Evolutionary conservation across 2,329 filamentous ascomycete species (phyloP), one percentile per base, ranked within the genome.

Genomic region (Aspergillus proliferans): DNA sequence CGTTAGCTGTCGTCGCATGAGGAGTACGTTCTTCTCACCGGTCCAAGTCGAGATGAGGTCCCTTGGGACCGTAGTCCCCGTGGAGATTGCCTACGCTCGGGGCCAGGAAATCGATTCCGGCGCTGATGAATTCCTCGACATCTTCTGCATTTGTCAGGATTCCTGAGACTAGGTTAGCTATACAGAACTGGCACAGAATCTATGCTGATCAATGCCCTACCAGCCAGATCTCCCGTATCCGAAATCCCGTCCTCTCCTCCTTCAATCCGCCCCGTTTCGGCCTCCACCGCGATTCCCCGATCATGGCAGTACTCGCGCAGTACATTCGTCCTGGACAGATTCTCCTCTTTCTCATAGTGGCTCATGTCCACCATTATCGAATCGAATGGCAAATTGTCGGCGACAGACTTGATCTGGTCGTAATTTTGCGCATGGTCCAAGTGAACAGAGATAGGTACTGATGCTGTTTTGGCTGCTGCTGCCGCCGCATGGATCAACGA

Each of bases 281-380:
- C 83, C 62, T 87, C 83, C 1, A 82, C 82, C 1, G 81, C 76
- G 51, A 86, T 85, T 1, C 81, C 79, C 41, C 77, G 72, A 49
- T 71, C 78, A 60, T 85, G 78, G 61, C 83, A 84, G 62, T 81
- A 80, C 40, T 69, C 67, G 6, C 80, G 80, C 47, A 86, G 67
- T 54, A 83, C 78, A 41, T 71, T 72, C 18, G 83, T 87, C 62
- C 78, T 76, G 14, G 72, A 69, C 40, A 87, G 68, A 64, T 87
- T 87, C 66, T 86, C 83, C 47, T 78, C 81, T 57, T 81, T 81
- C 52, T 84, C 82, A 58, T 84, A 81, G 60, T 86, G 84, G 48
- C 74, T 80, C 83, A 87, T 87, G 64, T 87, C 84, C 0, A 87
- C 79, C 83, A 87, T 87, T 58, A 87, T 85, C 52, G 75, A 79